Base-by-base conservation (phyloP, 208 protist genomes). In the Leishmania mexicana region DNA sequence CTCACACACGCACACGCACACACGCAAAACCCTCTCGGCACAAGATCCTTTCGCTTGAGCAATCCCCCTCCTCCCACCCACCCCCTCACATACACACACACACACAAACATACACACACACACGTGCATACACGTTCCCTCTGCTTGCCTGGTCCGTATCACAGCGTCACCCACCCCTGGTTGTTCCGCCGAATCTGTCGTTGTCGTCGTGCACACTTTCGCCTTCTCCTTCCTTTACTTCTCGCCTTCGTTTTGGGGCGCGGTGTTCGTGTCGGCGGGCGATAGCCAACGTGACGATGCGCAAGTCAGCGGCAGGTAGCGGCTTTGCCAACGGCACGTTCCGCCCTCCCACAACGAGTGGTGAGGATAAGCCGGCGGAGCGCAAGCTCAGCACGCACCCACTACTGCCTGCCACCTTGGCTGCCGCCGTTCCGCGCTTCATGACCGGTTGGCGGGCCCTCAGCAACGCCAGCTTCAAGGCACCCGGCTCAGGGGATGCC, bases 261-360 rank as follows among this genome's bases (percentile, higher is more conserved):
- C n/a, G 0, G n/a, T 38, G 68, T 68, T n/a, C 24, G 42, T 60
- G 45, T 62, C n/a, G 5, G 31, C n/a, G 47, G 47, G 45, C 72
- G 2, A 45, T 6, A 28, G 1, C n/a, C 49, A 65, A 35, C 21
- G 15, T 4, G 21, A 42, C 75, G 5, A 79, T 79, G 75, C 75
- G 75, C 75, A 70, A 80, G 40, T 93, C 89, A 57, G 54, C 64
- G 1, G 80, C 83, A 45, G 76, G 73, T 5, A 76, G 75, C 42
- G 81, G 83, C 31, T 76, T 76, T 10, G 81, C 84, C 49, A 75
- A 83, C 38, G 86, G 76, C 17, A 83, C 82, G 31, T 90, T 92
- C 80, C 89, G 89, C 49, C 78, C 78, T 19, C 87, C 89, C 31
- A 68, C 84, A 15, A 76, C 75, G 64, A 79, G 53, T 54, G 78